Percentiles rank a stretch among this genome's conserved stretches.
Evolutionary conservation across 2,329 filamentous ascomycete species (phyloP).

Genomic region (Ceratocystis lukuohia): DNA sequence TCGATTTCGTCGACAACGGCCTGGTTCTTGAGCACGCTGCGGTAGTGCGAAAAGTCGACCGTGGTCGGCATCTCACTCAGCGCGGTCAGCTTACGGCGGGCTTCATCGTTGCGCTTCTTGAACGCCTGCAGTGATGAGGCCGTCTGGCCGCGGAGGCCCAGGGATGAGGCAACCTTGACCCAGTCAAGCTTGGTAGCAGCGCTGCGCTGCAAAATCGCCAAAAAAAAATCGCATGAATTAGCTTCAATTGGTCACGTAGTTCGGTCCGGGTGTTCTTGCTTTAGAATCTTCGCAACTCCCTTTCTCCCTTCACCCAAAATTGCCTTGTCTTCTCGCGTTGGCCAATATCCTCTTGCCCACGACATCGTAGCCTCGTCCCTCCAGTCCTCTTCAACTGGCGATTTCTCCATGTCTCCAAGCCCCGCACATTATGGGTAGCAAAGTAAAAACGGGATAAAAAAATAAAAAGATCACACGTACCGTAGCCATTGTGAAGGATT

Average conservation of each 20-base stretch:
- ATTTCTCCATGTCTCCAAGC: too few species aligned
- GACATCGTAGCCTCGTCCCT: too few species aligned
- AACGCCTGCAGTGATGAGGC: slow-evolving; percentile 82
- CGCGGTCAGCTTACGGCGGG: slow-evolving; percentile 77
- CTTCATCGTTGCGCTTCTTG: slow-evolving; percentile 99
- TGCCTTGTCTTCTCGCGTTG: too few species aligned
- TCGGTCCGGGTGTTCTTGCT: too few species aligned
- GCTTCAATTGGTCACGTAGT: background rate
- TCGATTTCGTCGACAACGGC: slow-evolving; percentile 93
- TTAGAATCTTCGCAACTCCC: too few species aligned
- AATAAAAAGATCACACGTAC: slow-evolving; percentile 36
- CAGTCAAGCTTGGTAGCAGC: slow-evolving; percentile 99
- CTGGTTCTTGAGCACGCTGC: slow-evolving; percentile 85
- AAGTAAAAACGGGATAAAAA: background rate
- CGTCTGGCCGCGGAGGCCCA: slow-evolving; percentile 92
- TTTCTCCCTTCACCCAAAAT: too few species aligned
- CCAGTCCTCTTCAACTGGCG: too few species aligned
- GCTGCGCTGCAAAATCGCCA: slow-evolving; percentile 57
- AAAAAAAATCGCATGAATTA: slow-evolving; percentile 6
- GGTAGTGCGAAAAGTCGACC: slow-evolving; percentile 92
- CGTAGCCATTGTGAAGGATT: slow-evolving; percentile 52
- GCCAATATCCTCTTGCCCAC: too few species aligned
- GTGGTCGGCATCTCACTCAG: slow-evolving; percentile 74
- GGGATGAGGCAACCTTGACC: slow-evolving; percentile 84
- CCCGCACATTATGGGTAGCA: background rate